Percentiles rank a stretch among this genome's conserved stretches.
These are phyloP conservation scores for Scenedesmus sp. DNA, from an alignment of 163 green algal genomes.

Conservation along the genomic window DNA sequence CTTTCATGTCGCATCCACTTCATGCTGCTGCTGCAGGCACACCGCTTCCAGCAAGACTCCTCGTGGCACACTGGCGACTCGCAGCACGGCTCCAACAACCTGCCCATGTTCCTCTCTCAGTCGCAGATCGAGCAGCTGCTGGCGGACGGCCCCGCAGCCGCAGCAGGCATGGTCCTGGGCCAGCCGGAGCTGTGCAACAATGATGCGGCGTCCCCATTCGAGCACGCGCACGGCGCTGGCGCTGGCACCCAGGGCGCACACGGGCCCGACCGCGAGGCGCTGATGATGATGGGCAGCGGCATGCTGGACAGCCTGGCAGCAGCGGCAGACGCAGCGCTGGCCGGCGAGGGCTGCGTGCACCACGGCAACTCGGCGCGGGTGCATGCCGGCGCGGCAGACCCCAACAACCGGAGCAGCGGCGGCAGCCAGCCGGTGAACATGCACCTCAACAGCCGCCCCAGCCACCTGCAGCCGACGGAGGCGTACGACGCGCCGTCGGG, in stretches of 20 bases:
- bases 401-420: background rate
- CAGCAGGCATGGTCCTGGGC: slow-evolving; percentile 14
- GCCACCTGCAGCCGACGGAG: background rate
- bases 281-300: slow-evolving; percentile 23
- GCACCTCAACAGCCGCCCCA: background rate
- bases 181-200: background rate
- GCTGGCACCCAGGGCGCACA: background rate
- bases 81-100: slow-evolving; percentile 20
- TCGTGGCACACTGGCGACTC: slow-evolving; percentile 50
- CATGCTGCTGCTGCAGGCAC: slow-evolving; percentile 11
- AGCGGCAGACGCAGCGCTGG: background rate
- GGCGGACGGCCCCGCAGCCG: slow-evolving; percentile 38
- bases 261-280: background rate
- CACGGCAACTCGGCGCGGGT: background rate
- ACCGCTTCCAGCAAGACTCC: slow-evolving; percentile 46
- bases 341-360: background rate
- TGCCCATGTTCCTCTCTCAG: slow-evolving; percentile 37
- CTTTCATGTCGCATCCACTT: too few species aligned
- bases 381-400: background rate
- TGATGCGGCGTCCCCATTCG: background rate
- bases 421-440: background rate
- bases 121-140: slow-evolving; percentile 31
- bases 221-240: slow-evolving; percentile 4
- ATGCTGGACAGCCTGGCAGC: background rate
- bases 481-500: background rate